These are phyloP conservation scores for Ceriops decandra DNA, from an alignment of 345 rosid species.

Conservation along the genomic window DNA sequence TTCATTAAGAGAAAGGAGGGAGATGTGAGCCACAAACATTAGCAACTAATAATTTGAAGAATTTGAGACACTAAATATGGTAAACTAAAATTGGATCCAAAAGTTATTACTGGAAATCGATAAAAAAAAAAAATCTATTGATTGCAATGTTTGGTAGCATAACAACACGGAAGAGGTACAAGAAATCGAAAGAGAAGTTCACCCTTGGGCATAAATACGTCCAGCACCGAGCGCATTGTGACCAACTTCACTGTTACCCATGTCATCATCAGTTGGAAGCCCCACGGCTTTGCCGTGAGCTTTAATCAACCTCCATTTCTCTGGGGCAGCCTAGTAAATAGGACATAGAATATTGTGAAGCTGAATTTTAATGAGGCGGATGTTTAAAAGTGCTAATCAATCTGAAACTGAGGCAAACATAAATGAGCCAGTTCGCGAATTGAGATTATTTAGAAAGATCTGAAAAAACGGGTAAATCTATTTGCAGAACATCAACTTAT, in stretches of 20 bases:
- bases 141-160: background rate
- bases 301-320: conserved; percentile 77
- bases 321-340: conserved; percentile 56
- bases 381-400: too few relatives aligned
- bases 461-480: too few relatives aligned
- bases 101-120: background rate
- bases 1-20: too few relatives aligned
- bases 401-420: too few relatives aligned
- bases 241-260: conserved; percentile 99
- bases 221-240: conserved; percentile 99
- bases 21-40: too few relatives aligned
- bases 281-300: conserved; percentile 96
- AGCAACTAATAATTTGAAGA: background rate
- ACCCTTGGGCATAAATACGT: conserved; percentile 93
- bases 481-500: too few relatives aligned
- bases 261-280: conserved; percentile 92
- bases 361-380: too few relatives aligned
- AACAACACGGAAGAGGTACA: too few relatives aligned
- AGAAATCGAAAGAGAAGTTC: conserved; percentile 4
- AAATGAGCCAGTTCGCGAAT: too few relatives aligned
- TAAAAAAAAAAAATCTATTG: background rate
- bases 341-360: background rate
- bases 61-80: background rate
- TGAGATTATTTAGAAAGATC: too few relatives aligned
- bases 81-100: background rate